Evolutionary conservation across 75 land plant genomes (phyloP).

Genomic region (Isoetes taiwanensis): DNA sequence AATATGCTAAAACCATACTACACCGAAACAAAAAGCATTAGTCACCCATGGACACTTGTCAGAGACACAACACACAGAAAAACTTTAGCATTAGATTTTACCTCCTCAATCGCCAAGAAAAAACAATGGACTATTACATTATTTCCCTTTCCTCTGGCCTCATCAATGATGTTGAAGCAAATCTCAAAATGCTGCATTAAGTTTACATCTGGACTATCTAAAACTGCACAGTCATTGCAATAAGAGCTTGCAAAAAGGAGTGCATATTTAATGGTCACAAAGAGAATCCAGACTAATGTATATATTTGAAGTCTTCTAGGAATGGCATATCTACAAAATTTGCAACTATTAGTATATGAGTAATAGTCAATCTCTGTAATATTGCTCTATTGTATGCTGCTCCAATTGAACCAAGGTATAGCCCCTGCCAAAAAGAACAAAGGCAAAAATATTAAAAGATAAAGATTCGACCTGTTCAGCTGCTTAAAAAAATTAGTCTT

Average conservation of each 20-base stretch:
- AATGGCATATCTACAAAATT: constrained; percentile 16
- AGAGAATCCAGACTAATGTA: not conserved
- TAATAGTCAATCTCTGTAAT: constrained; percentile 37
- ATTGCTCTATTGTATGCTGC: constrained; percentile 31
- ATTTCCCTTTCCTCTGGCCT: constrained; percentile 37
- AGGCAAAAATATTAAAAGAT: no score
- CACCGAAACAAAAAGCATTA: no score
- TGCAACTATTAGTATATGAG: constrained; percentile 49
- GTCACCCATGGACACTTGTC: no score
- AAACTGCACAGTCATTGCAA: constrained; percentile 22
- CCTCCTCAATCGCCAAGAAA: constrained; percentile 70
- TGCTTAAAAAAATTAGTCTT: no score
- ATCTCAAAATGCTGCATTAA: constrained; percentile 40
- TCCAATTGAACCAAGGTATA: constrained; percentile 43
- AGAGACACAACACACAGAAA: not conserved
- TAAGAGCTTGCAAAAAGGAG: no score
- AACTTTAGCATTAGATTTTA: constrained; percentile 11
- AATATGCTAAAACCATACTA: constrained; percentile 47
- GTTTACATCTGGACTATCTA: constrained; percentile 34
- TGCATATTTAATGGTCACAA: no score
- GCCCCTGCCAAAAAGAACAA: no score
- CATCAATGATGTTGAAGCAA: constrained; percentile 62
- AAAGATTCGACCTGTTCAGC: no score
- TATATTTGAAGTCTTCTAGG: constrained; percentile 47
- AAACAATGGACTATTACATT: constrained; percentile 67